Conservation (phyloP, 805 yeast species). For the Tetrapisispora namnaoensis region DNA sequence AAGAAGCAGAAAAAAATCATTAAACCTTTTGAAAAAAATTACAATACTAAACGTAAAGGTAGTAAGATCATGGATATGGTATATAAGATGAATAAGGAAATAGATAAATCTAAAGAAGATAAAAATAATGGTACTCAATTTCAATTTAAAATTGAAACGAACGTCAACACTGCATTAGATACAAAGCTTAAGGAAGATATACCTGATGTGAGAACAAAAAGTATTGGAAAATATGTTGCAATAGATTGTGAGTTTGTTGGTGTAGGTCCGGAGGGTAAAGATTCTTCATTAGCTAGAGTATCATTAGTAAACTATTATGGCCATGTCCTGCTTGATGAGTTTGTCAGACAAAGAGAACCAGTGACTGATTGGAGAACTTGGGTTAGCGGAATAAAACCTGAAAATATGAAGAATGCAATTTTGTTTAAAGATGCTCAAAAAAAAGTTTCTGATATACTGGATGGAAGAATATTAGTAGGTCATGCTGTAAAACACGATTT, state of each 20-base stretch:
- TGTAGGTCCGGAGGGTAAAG: constrained; percentile 62
- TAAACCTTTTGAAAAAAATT: neutral
- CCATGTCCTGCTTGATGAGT: constrained; percentile 56
- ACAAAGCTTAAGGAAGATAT: constrained; percentile 1
- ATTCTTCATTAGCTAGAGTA: constrained; percentile 73
- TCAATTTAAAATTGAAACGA: constrained; percentile 9
- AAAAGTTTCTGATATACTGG: constrained; percentile 41
- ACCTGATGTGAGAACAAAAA: constrained; percentile 12
- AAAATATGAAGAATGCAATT: constrained; percentile 58
- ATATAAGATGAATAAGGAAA: constrained; percentile 24
- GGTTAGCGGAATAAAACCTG: constrained; percentile 78
- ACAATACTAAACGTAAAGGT: neutral
- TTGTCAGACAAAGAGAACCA: constrained; percentile 61
- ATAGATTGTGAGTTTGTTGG: constrained; percentile 96
- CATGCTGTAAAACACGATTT: constrained; percentile 80
- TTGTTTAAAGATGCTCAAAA: constrained; percentile 58
- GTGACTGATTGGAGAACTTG: constrained; percentile 91
- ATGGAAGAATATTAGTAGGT: constrained; percentile 60
- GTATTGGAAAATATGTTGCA: constrained; percentile 65
- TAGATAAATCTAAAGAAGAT: constrained; percentile 14
- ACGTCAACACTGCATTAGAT: neutral
- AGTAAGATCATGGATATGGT: constrained; percentile 26
- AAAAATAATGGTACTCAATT: constrained; percentile 18
- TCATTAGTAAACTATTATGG: constrained; percentile 83
- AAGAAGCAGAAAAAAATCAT: constrained; percentile 6